phyloP scores from a whole-genome alignment of 2,329 filamentous ascomycete species.

The Penicillium sp. region DNA sequence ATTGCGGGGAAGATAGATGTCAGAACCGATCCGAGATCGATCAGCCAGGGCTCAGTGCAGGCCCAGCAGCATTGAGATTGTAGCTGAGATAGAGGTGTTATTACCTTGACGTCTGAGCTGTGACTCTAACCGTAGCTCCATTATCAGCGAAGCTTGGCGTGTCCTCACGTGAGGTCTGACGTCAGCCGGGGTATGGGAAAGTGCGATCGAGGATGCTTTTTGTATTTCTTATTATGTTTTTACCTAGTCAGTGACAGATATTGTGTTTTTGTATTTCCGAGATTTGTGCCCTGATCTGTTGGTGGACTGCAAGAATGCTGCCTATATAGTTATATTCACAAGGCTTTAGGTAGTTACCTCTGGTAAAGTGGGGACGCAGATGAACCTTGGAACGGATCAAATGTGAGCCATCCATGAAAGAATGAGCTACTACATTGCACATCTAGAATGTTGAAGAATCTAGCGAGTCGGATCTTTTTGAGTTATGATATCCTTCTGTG shows the following conservation, averaged over 20 bases:
- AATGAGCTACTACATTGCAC: too few species aligned
- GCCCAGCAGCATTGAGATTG: neutral
- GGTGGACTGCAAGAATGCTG: neutral
- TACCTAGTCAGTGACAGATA: too few species aligned
- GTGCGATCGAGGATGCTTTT: neutral
- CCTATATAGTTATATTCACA: too few species aligned
- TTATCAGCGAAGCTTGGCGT: conserved; percentile 23
- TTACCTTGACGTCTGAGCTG: neutral
- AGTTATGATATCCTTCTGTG: neutral
- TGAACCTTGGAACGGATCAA: too few species aligned
- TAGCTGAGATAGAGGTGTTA: neutral
- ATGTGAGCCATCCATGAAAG: too few species aligned
- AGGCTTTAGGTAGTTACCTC: too few species aligned
- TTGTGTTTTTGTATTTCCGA: too few species aligned
- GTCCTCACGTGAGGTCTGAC: conserved; percentile 25
- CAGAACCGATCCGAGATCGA: neutral
- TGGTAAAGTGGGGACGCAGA: too few species aligned
- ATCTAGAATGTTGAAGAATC: too few species aligned
- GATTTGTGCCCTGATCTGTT: too few species aligned
- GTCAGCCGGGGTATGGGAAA: conserved; percentile 5
- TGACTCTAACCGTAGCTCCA: conserved; percentile 3
- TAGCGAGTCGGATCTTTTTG: neutral
- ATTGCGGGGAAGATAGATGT: conserved; percentile 1
- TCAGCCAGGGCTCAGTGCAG: neutral
- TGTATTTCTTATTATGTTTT: neutral